These are phyloP conservation scores for Astrocystis sublimbata DNA, from an alignment of 495 filamentous ascomycete species.

Conservation along the genomic window DNA sequence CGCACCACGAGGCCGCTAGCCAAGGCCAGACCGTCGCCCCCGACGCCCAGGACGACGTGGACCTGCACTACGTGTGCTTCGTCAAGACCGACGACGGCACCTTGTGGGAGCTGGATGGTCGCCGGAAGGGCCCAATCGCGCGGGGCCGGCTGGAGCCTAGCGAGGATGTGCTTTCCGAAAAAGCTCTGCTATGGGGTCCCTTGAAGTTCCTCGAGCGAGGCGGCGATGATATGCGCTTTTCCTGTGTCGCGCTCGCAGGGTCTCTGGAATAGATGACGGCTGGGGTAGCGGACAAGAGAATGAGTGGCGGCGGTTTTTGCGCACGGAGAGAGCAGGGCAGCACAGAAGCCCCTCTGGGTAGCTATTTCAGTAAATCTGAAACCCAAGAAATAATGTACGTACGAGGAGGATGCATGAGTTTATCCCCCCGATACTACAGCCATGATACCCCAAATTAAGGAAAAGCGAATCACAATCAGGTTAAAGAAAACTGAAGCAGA, in stretches of 20 bases:
- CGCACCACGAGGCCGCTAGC: slow-evolving; percentile 69
- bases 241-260: slow-evolving; percentile 68
- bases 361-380: too few relatives aligned
- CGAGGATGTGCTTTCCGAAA: slow-evolving; percentile 71
- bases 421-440: background rate
- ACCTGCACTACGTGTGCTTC: slow-evolving; percentile 85
- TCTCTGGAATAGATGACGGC: slow-evolving; percentile 54
- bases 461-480: too few relatives aligned
- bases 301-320: too few relatives aligned
- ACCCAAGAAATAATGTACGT: too few relatives aligned
- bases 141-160: slow-evolving; percentile 53
- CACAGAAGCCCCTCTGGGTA: too few relatives aligned
- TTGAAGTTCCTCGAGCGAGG: slow-evolving; percentile 66
- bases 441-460: too few relatives aligned
- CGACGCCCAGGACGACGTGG: slow-evolving; percentile 64
- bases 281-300: background rate
- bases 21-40: slow-evolving; percentile 75
- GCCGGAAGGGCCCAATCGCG: slow-evolving; percentile 68
- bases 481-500: background rate
- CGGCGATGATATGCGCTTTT: slow-evolving; percentile 69
- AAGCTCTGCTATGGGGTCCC: slow-evolving; percentile 61
- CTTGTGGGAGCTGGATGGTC: slow-evolving; percentile 85
- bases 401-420: background rate
- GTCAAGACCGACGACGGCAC: slow-evolving; percentile 68
- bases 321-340: too few relatives aligned